Conservation (phyloP, 176 grass and related monocot species). For the maize (Zea mays) region Zm-B73-REFERENCE-NAM-5.0 NC_050099.1:209497501-209498000, state of each 20-base stretch:
- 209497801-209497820: no score
- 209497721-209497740: no score
- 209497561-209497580: background rate
- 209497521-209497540: no score
- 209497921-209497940: constrained; percentile 13
- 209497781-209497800: no score
- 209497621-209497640: background rate
- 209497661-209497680: background rate
- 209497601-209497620: background rate
- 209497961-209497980: background rate
- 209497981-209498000: background rate
- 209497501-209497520: no score
- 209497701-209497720: no score
- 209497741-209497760: no score
- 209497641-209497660: background rate
- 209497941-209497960: constrained; percentile 14
- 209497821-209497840: no score
- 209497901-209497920: constrained; percentile 19
- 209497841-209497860: constrained; percentile 10
- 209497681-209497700: background rate
- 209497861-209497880: background rate
- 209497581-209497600: background rate
- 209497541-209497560: background rate
- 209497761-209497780: no score
- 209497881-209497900: background rate